Evolutionary conservation across 1,284 basidiomycete genomes (phyloP).

Genomic region (Bondarzewia mesenterica): DNA sequence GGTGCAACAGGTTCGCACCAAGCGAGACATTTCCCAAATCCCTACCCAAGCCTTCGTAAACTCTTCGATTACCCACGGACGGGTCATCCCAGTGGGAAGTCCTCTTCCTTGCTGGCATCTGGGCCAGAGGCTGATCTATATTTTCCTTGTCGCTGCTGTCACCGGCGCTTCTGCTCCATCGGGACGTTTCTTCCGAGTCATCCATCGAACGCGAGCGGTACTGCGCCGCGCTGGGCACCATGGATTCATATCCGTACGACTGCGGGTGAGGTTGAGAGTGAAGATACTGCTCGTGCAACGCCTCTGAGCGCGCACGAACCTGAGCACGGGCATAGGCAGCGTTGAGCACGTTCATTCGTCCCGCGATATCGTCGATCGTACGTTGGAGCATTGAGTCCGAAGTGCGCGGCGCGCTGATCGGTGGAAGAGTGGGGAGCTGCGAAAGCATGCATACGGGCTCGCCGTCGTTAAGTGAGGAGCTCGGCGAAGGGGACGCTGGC

Average conservation of each 20-base stretch:
- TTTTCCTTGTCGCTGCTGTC: conserved; percentile 49
- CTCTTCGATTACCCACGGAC: background rate
- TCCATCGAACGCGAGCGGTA: background rate
- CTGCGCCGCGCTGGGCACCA: too few relatives aligned
- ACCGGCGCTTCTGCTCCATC: conserved; percentile 2
- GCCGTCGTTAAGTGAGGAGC: conserved; percentile 6
- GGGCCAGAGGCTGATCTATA: conserved; percentile 10
- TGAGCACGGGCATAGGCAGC: conserved; percentile 14
- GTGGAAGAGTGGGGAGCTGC: conserved; percentile 14
- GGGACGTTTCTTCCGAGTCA: background rate
- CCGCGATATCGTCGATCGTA: conserved; percentile 36
- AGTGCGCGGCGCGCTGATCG: conserved; percentile 29
- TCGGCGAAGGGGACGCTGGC: conserved; percentile 14
- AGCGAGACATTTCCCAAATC: conserved; percentile 42
- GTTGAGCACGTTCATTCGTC: conserved; percentile 30
- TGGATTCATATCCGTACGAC: background rate
- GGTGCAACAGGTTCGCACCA: conserved; percentile 22
- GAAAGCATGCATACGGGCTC: background rate
- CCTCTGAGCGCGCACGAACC: conserved; percentile 12
- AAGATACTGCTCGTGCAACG: conserved; percentile 5
- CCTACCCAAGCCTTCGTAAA: conserved; percentile 23
- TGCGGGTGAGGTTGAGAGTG: background rate
- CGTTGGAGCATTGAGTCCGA: conserved; percentile 32
- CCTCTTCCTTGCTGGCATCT: conserved; percentile 9
- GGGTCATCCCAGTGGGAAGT: conserved; percentile 2